These are phyloP conservation scores for Leishmania guyanensis DNA, from an alignment of 208 protist genomes.

Conservation along the genomic window DNA sequence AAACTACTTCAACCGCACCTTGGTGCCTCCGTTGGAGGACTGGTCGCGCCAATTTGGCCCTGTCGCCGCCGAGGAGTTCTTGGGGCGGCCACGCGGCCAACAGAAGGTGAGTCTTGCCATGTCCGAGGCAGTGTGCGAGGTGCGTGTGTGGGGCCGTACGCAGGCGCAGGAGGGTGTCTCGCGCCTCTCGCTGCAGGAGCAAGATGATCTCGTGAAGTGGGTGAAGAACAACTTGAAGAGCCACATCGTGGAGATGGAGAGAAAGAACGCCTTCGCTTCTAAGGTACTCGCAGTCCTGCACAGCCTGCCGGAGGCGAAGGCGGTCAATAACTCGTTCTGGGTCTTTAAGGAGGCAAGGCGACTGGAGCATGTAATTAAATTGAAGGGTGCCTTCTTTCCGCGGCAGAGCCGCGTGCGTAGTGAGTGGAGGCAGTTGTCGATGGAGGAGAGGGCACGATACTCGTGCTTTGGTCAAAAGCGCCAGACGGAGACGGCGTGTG, in stretches of 20 bases:
- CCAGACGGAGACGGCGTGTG: constrained; percentile 37
- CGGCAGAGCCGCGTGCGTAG: not conserved
- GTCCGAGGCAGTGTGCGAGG: constrained; percentile 8
- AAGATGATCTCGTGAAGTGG: constrained; percentile 32
- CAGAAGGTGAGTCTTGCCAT: constrained; percentile 14
- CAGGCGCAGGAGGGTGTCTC: constrained; percentile 35
- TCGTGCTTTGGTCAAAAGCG: constrained; percentile 51
- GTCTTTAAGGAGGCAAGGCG: constrained; percentile 37
- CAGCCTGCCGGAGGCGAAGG: constrained; percentile 60
- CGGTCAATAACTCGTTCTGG: constrained; percentile 38
- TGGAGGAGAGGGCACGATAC: constrained; percentile 49
- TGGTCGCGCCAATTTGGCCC: constrained; percentile 45
- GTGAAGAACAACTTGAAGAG: constrained; percentile 17
- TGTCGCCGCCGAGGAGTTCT: constrained; percentile 30
- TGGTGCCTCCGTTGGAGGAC: constrained; percentile 45
- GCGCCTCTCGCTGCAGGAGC: constrained; percentile 37
- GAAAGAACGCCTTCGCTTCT: constrained; percentile 46
- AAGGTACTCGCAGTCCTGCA: constrained; percentile 56
- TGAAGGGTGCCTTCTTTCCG: constrained; percentile 42
- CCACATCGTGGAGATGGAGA: constrained; percentile 37
- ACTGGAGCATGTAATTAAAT: constrained; percentile 39
- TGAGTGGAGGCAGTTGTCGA: constrained; percentile 39
- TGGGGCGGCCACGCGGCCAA: not conserved
- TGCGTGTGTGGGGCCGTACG: constrained; percentile 19
- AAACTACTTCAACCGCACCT: constrained; percentile 31